Evolutionary conservation across 345 rosid genomes (phyloP).

Genomic region (Balakata baccata): DNA sequence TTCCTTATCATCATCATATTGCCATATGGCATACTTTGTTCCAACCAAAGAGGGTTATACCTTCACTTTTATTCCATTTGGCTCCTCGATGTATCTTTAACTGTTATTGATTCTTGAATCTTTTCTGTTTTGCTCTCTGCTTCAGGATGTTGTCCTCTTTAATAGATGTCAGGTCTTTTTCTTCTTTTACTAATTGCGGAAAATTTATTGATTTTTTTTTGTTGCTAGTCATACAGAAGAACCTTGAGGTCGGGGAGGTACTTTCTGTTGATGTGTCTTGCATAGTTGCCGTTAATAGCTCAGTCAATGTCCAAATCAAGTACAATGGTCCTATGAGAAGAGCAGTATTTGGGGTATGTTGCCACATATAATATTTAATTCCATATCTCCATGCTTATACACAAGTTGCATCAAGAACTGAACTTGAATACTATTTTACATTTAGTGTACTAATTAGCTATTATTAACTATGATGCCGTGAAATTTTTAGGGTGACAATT

Average conservation of each 20-base stretch:
- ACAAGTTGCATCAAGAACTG: background rate
- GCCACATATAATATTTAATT: background rate
- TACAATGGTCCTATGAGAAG: constrained; percentile 79
- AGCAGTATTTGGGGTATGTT: constrained; percentile 82
- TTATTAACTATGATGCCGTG: constrained; percentile 11
- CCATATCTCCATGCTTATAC: background rate
- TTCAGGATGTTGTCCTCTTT: background rate
- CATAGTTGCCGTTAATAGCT: constrained; percentile 72
- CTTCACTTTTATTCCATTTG: background rate
- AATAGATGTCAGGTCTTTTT: background rate
- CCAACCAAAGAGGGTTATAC: background rate
- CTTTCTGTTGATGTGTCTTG: constrained; percentile 80
- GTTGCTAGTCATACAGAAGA: constrained; percentile 82
- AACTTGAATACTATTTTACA: background rate
- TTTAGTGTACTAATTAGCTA: background rate
- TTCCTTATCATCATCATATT: background rate
- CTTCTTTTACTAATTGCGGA: constrained; percentile 15
- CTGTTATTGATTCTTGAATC: constrained; percentile 6
- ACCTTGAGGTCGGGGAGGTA: constrained; percentile 86
- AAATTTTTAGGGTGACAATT: constrained; percentile 74
- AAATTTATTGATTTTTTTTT: constrained; percentile 12
- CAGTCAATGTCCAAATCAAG: constrained; percentile 78
- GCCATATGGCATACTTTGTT: background rate
- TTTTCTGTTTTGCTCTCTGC: background rate
- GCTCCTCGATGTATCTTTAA: background rate